These are phyloP conservation scores for Plectosphaerella plurivora DNA, from an alignment of 2,329 filamentous ascomycete genomes.

Conservation along the genomic window DNA sequence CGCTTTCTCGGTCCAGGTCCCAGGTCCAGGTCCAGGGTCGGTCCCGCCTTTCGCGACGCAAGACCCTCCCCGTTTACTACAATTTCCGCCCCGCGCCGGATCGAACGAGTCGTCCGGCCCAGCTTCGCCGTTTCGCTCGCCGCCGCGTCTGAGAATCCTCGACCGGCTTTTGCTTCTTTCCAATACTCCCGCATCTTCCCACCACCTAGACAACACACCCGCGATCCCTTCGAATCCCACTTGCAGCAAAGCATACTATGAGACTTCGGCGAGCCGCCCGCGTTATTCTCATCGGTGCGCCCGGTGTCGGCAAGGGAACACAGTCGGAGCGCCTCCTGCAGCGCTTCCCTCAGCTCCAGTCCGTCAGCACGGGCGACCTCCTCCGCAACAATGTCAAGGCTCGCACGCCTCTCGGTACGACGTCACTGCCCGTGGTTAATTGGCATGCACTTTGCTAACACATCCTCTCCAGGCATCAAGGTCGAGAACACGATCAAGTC, in stretches of 20 bases:
- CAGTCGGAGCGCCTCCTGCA: conserved; percentile 85
- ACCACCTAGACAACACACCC: neutral
- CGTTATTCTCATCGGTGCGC: conserved; percentile 90
- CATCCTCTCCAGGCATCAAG: conserved; percentile 64
- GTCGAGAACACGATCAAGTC: conserved; percentile 85
- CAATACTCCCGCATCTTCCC: neutral
- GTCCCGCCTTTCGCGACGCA: no score
- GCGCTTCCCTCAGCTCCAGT: conserved; percentile 81
- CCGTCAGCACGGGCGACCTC: conserved; percentile 91
- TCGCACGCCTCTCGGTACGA: conserved; percentile 75
- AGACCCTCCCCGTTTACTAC: no score
- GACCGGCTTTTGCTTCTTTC: no score
- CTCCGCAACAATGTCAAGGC: conserved; percentile 89
- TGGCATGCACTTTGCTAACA: neutral
- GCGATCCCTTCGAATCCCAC: neutral
- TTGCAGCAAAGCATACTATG: conserved; percentile 32
- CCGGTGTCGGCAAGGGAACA: conserved; percentile 96
- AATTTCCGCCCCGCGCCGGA: no score
- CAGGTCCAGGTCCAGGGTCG: no score
- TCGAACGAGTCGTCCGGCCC: no score
- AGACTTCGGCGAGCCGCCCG: conserved; percentile 77
- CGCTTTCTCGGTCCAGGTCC: no score
- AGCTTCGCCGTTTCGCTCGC: no score
- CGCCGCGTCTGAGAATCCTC: no score
- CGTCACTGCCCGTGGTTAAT: neutral